Base-by-base conservation (phyloP, 306 rosid genomes). In the Chamaecrista fasciculata region DNA sequence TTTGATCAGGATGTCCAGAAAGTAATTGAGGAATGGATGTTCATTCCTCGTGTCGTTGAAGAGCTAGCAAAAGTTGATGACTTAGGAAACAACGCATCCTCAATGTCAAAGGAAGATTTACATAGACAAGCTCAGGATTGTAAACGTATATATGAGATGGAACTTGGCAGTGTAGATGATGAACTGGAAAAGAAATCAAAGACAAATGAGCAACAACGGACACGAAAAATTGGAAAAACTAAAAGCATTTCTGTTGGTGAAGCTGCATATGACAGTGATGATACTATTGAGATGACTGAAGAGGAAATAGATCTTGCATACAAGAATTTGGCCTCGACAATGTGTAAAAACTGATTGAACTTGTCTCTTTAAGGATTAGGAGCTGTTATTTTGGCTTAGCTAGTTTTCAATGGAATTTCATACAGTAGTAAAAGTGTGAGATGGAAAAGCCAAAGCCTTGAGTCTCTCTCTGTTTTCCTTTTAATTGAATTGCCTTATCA, bases 211-310 rank as follows among this genome's bases (percentile, higher is more conserved):
- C n/a, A n/a, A 66, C 71, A 76, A 24, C 71, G 67, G 25, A 47
- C 6, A 6, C 53, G 52, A 61, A 74, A 72, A 66, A 61, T 12
- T 25, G 80, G 69, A 67, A 78, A 69, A 79, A 53, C 72, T 19
- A 71, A 76, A 60, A 77, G 21, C 23, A 40, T 11, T 24, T 28
- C 62, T 37, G 53, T 68, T 58, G 51, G 56, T 51, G 80, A 74
- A 48, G 60, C 24, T 12, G 92, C 67, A 36, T 90, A 86, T 67
- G 96, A 93, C 55, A 93, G 94, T 72, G 96, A 93, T 71, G 96
- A 87, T 40, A 93, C 98, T 11, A 49, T 88, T 11, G 98, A 88
- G 84, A 93, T 93, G 98, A 85, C 96, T 0, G 96, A 87, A 84
- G 85, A 88, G 69, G 97, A 90, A 74, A 90, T 90, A 69, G 94